phyloP scores from a whole-genome alignment of 805 yeast species.

The Saccharomycopsis lassenensis region DNA sequence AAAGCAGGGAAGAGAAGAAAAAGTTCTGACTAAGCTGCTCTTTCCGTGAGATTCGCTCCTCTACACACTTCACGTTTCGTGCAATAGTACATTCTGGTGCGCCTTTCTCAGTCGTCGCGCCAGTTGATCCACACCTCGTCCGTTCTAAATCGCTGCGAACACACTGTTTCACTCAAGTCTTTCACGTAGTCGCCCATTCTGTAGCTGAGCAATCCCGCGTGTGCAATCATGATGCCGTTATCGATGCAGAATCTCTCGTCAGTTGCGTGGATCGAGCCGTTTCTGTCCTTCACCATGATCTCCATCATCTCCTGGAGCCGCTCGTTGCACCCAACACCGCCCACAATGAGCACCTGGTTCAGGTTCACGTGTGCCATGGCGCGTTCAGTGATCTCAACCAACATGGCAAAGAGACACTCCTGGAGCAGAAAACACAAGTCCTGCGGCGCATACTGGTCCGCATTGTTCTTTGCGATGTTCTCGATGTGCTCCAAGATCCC shows the following conservation, averaged over 20 bases:
- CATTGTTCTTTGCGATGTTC: conserved; percentile 49
- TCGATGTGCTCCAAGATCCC: conserved; percentile 88
- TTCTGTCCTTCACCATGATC: conserved; percentile 81
- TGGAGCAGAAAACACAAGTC: conserved; percentile 91
- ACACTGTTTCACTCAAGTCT: conserved; percentile 58
- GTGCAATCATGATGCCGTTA: conserved; percentile 98
- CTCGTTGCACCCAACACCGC: conserved; percentile 96
- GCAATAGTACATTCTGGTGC: too few relatives aligned
- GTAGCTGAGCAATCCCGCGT: conserved; percentile 82
- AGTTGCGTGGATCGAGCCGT: conserved; percentile 85
- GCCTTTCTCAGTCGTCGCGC: conserved; percentile 76
- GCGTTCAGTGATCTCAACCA: conserved; percentile 94
- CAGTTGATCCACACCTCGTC: conserved; percentile 87
- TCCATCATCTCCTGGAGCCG: conserved; percentile 94
- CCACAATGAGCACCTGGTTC: conserved; percentile 84
- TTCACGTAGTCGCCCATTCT: conserved; percentile 62
- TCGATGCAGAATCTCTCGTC: conserved; percentile 97
- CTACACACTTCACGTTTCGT: too few relatives aligned
- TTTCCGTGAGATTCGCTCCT: too few relatives aligned
- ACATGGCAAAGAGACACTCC: conserved; percentile 88
- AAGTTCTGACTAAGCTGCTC: too few relatives aligned
- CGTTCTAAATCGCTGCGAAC: conserved; percentile 89
- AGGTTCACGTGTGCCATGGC: conserved; percentile 97
- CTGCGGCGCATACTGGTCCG: conserved; percentile 51
- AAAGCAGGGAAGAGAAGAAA: too few relatives aligned